Base-by-base conservation (phyloP, 2,329 filamentous ascomycete species). In the Daldinia sp. region DNA sequence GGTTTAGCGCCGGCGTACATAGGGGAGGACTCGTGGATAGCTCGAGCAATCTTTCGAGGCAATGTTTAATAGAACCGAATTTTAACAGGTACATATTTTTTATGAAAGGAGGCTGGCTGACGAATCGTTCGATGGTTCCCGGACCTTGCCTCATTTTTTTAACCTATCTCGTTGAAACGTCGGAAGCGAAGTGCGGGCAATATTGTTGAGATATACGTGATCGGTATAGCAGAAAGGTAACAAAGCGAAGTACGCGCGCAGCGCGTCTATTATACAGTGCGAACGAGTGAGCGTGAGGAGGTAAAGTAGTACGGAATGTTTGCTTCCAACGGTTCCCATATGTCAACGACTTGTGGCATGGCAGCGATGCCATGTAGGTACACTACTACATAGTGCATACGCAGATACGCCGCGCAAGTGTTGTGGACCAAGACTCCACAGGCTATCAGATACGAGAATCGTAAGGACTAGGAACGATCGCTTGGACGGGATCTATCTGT, bases 61-160 rank as follows among this genome's bases (percentile, higher is more conserved):
- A 68, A 68, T 70, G 61, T 68, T 65, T 70, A 70, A 69, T 69
- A 63, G 61, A 66, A 61, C 34, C 43, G 43, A 63, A 25, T 64
- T 55, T 6, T 48, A 19, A 48, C 45, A 32, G 11, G 11, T 30
- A 17, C n/a, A 19, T 27, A 15, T 43, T n/a, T 43, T 30, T 19
- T 4, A 32, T 7, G 29, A 5, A 19, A 48, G 30, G 43, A 48
- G 45, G 45, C 27, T 48, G 25, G 23, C 27, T 30, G 45, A 30
- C n/a, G 9, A 4, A 30, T 45, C 6, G 11, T 27, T 27, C 13
- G 39, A 45, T 48, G 9, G 21, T 32, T 32, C 27, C 8, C n/a
- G n/a, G 25, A 30, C n/a, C 13, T 30, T 13, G 15, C 27, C n/a
- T 21, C 21, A 45, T 27, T 6, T 4, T 45, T 27, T n/a, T n/a